Base-by-base conservation (phyloP, 345 rosid genomes). In the Murraya koenigii region DNA sequence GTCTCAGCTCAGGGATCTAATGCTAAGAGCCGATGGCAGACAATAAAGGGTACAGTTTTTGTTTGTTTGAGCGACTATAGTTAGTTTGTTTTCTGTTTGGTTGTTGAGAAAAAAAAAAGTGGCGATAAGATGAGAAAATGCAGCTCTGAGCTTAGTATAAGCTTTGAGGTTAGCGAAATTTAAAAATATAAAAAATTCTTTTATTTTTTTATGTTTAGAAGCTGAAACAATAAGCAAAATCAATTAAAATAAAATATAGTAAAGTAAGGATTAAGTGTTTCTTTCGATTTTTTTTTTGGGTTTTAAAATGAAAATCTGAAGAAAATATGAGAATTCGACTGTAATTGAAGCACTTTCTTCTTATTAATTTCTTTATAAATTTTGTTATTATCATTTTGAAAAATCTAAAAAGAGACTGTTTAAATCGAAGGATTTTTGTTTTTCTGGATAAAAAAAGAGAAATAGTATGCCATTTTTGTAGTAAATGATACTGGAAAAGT, bases 1-100 rank as follows among this genome's bases (percentile, higher is more conserved):
- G 88, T 89, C 82, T 83, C 83, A 49, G 92, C 90, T 89, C 89
- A 87, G 81, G 85, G 85, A 91, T 82, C 95, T 83, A 77, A 78
- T 61, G 52, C 81, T 13, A 47, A 66, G 61, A 80, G 82, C 75
- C 84, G 62, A 62, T 91, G 93, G 93, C 78, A 66, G 68, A 91
- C 95, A 11, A 84, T 89, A 47, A 78, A 66, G n/a, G 94, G 94
- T 91, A 33, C 36, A 22, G 2, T 17, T 52, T 52, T 52, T 52
- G 22, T 52, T 41, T 44, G 17, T 44, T 33, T 44, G 1, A 44
- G 49, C 49, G 17, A 13, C 49, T 44, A 44, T 14, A 17, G 60
- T 59, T 62, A 52, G 26, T 36, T 64, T 73, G 28, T 77, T 55
- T 74, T 62, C 8, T 13, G 49, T 67, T 66, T 67, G 80, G 38